Evolutionary conservation across 2,329 filamentous ascomycete genomes (phyloP), one percentile per base, ranked within the genome.

Genomic region (Alternaria sp.): DNA sequence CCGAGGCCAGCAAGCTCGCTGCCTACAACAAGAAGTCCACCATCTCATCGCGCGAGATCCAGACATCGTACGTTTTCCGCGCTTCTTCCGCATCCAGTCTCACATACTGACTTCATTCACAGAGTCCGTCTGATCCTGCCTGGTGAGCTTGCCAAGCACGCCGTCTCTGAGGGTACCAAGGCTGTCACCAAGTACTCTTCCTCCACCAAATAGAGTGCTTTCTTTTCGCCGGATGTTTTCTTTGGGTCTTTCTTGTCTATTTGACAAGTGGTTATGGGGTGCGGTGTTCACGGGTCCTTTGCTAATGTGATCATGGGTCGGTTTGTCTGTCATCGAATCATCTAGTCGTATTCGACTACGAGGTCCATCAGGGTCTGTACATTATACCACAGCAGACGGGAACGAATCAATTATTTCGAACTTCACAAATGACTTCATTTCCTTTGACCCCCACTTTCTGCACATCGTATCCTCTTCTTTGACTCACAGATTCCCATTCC

Each of bases 1-100:
- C 96, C 64, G 96, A 99, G 86, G 96, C 96, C 56, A 97, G 93
- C 82, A 99, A 99, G 91, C 91, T 99, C 67, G 96, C 96, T 75
- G 96, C 96, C 70, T 99, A 99, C 89, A 99, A 99, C 91, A 99
- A 98, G 92, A 99, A 99, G 89, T 98, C 95, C 55, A 99, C 96
- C 82, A 99, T 99, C 86, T 98, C 95, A 58, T 98, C 96, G 74
- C 92, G 96, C 80, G 96, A 99, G 87, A 99, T 99, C 81, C 96
- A 99, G 89, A 99, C 96, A 77, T 97, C 96, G 84, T 90, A 83
- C 72, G 87, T 85, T 64, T 46, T 58, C 5, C n/a, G 21, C 23
- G 7, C 13, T 5, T 11, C 7, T n/a, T 13, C 1, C 17, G 10
- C 26, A 5, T 19, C n/a, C 43, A 21, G 11, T 40, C 28, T 25